Conservation (phyloP, 805 yeast genomes). For the Teunomyces aglyptinius region DNA sequence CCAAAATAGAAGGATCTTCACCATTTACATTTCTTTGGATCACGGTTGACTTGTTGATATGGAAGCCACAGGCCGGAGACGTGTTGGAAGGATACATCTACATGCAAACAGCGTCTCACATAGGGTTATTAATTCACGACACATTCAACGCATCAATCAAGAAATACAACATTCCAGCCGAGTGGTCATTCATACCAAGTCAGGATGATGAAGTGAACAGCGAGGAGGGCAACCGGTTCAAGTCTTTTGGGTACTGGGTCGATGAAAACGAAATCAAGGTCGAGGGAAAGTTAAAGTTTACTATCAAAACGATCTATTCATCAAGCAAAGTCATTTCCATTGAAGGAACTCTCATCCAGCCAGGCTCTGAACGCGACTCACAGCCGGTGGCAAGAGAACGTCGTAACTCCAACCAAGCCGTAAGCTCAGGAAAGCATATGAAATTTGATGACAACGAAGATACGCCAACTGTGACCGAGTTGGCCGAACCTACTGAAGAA, state of each 20-base stretch:
- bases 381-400: slow-evolving; percentile 51
- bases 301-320: slow-evolving; percentile 67
- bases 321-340: slow-evolving; percentile 82
- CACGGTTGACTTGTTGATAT: slow-evolving; percentile 73
- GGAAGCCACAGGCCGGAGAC: slow-evolving; percentile 93
- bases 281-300: slow-evolving; percentile 80
- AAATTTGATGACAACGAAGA: slow-evolving; percentile 33
- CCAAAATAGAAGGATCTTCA: slow-evolving; percentile 69
- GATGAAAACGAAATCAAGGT: slow-evolving; percentile 71
- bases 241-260: slow-evolving; percentile 83
- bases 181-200: slow-evolving; percentile 81
- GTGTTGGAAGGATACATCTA: slow-evolving; percentile 80
- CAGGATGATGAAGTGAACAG: slow-evolving; percentile 58
- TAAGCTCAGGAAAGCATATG: slow-evolving; percentile 32
- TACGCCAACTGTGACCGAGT: slow-evolving; percentile 12
- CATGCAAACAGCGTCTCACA: slow-evolving; percentile 93
- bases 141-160: slow-evolving; percentile 93
- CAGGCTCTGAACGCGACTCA: slow-evolving; percentile 54
- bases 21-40: slow-evolving; percentile 92
- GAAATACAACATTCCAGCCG: slow-evolving; percentile 77
- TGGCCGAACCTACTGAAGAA: slow-evolving; percentile 14
- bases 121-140: slow-evolving; percentile 87
- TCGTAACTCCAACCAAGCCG: slow-evolving; percentile 10
- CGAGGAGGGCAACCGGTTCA: slow-evolving; percentile 24
- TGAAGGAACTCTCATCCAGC: slow-evolving; percentile 77